Evolutionary conservation across 495 filamentous ascomycete genomes (phyloP), one percentile per base, ranked within the genome.

Genomic region (Aspergillus campestris): DNA sequence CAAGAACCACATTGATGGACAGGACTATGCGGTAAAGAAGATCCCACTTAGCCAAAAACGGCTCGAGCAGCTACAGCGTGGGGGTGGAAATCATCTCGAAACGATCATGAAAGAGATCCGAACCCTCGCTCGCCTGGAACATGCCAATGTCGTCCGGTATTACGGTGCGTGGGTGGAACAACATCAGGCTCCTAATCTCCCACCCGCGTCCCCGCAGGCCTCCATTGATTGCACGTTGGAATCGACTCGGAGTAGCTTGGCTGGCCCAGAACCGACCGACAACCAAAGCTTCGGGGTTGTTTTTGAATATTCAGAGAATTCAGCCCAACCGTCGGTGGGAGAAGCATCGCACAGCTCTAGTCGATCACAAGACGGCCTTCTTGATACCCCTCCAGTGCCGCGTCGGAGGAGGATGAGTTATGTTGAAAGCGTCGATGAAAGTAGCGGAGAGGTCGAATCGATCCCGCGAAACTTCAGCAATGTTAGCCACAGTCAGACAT

Each of bases 71-170:
- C 49, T 77, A 35, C 67, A 69, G 18, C 62, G 60, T 42, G 73
- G 73, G 6, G 69, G 60, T 18, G 55, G 71, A 40, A 67, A 71
- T 29, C 64, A 70, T 12, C 58, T 77, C 12, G 69, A 76, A 44
- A 62, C 60, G 38, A 71, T 78, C 28, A 66, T 77, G 64, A 74
- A 66, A 47, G 74, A 78, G 47, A 73, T 77, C 9, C 59, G 73
- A 24, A 76, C 74, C 0, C 65, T 78, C 44, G 74, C 74, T 40
- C 62, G 65, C n/a, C 51, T 78, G 9, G 72, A 78, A 34, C 74
- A 78, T 53, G 56, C 59, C 8, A 75, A 77, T 51, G 67, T 78
- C 40, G 74, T 78, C 34, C 65, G 74, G 12, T 78, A 78, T 49
- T 78, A 69, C 41, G 61, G 64, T 7, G 71, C 72, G 29, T 78